Conservation (phyloP, 257 asterid genomes). For the Fraxinus excelsior region DNA sequence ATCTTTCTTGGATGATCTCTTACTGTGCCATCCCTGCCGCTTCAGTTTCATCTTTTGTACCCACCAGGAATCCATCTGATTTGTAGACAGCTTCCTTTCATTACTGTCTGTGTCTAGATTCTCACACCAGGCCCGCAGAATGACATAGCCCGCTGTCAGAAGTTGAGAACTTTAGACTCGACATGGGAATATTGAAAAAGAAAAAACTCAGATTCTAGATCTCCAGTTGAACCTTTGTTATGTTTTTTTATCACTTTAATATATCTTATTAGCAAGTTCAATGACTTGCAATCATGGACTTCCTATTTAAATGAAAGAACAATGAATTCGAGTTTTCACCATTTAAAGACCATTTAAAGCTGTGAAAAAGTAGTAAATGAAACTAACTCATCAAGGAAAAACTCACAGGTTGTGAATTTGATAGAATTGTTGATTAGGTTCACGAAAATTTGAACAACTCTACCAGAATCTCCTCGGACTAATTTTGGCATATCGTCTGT, state of each 20-base stretch:
- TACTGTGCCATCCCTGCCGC: constrained; percentile 44
- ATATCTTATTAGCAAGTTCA: not conserved
- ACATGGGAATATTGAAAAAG: not conserved
- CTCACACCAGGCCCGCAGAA: constrained; percentile 91
- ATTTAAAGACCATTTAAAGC: no score
- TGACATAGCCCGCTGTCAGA: constrained; percentile 74
- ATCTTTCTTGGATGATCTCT: constrained; percentile 50
- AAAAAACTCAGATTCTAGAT: not conserved
- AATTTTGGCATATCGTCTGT: constrained; percentile 92
- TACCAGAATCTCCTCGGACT: constrained; percentile 84
- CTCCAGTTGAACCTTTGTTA: not conserved
- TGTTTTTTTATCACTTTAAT: not conserved
- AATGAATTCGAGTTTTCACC: not conserved
- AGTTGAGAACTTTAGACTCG: constrained; percentile 20
- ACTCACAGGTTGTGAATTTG: constrained; percentile 86
- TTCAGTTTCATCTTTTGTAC: constrained; percentile 47
- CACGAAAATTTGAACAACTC: constrained; percentile 87
- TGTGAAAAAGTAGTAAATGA: not conserved
- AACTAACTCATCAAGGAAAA: not conserved
- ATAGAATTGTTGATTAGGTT: constrained; percentile 84
- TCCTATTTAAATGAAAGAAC: not conserved
- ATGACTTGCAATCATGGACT: not conserved
- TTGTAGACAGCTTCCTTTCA: constrained; percentile 27
- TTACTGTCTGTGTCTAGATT: constrained; percentile 37
- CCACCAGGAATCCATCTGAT: constrained; percentile 49